Percentiles rank a stretch among this genome's conserved stretches.
Evolutionary conservation across 306 rosid species (phyloP).

Genomic region (Lupinus albus): DNA sequence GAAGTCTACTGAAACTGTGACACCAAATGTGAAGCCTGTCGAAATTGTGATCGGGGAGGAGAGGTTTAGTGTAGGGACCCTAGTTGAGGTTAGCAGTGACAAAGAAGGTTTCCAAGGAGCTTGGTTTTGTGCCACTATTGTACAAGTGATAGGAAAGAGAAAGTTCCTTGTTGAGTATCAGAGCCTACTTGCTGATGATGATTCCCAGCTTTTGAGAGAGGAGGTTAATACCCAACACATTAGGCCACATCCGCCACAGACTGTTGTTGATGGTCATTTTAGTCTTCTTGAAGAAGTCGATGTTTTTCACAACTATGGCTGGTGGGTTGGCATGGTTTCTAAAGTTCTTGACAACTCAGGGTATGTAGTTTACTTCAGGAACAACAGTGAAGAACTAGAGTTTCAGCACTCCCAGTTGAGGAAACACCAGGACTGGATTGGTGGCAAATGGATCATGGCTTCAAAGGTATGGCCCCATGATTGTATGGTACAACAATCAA

Average conservation of each 20-base stretch:
- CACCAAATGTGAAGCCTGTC: constrained; percentile 24
- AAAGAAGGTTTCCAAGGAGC: constrained; percentile 78
- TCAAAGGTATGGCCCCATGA: constrained; percentile 52
- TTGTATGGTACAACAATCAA: too few species aligned
- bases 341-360: constrained; percentile 49
- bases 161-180: constrained; percentile 51
- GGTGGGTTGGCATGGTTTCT: constrained; percentile 77
- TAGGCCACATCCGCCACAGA: constrained; percentile 62
- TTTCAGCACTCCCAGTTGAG: constrained; percentile 56
- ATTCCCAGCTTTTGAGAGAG: constrained; percentile 50
- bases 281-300: constrained; percentile 58
- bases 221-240: constrained; percentile 49
- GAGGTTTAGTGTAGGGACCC: constrained; percentile 44
- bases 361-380: constrained; percentile 59
- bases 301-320: constrained; percentile 60
- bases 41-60: constrained; percentile 24
- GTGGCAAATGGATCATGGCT: constrained; percentile 59
- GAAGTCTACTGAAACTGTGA: neutral
- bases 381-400: constrained; percentile 46
- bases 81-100: constrained; percentile 65
- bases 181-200: constrained; percentile 52
- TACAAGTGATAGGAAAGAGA: constrained; percentile 38
- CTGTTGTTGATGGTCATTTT: constrained; percentile 36
- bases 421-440: constrained; percentile 62
- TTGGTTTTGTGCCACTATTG: constrained; percentile 65